These are phyloP conservation scores for Botrytis byssoidea DNA, from an alignment of 2,329 filamentous ascomycete species.

Conservation along the genomic window DNA sequence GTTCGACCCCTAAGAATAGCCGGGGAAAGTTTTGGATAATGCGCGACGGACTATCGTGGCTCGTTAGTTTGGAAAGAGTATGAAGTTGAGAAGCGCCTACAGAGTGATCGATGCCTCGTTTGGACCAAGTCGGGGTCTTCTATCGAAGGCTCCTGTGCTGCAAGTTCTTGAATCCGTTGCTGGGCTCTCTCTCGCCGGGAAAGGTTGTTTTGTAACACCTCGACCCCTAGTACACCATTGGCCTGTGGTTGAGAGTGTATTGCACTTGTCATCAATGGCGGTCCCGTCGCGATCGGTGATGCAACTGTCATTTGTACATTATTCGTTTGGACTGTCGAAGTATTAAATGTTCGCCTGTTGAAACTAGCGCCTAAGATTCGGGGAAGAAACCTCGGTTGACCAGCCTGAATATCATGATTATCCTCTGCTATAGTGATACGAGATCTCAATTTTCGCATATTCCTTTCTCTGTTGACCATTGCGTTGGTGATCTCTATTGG, in stretches of 20 bases:
- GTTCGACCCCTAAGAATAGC: conserved; percentile 27
- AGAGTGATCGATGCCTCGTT: conserved; percentile 22
- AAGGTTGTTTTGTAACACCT: background rate
- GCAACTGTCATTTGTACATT: conserved; percentile 12
- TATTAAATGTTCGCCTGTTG: conserved; percentile 19
- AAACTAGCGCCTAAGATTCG: conserved; percentile 22
- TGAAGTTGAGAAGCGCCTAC: conserved; percentile 26
- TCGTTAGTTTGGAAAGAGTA: conserved; percentile 15
- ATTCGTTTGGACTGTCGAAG: background rate
- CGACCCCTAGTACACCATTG: conserved; percentile 13
- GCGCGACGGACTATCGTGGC: conserved; percentile 28
- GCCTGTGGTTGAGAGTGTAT: conserved; percentile 7
- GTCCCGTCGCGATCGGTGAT: conserved; percentile 24
- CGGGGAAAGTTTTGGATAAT: conserved; percentile 34
- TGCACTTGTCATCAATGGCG: conserved; percentile 24
- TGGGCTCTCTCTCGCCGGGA: conserved; percentile 30
- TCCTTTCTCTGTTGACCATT: conserved; percentile 80
- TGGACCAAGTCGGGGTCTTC: conserved; percentile 30
- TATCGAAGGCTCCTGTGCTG: conserved; percentile 29
- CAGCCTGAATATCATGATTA: conserved; percentile 18
- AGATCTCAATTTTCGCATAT: conserved; percentile 51
- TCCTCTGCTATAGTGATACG: conserved; percentile 29
- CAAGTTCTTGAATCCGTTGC: conserved; percentile 32
- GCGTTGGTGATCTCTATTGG: conserved; percentile 71
- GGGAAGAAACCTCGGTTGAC: conserved; percentile 21